A percentile compares a stretch with the other conserved stretches of the same genome.
Conservation (phyloP, 2,329 filamentous ascomycete genomes). For the Trichophaea hybrida region DNA sequence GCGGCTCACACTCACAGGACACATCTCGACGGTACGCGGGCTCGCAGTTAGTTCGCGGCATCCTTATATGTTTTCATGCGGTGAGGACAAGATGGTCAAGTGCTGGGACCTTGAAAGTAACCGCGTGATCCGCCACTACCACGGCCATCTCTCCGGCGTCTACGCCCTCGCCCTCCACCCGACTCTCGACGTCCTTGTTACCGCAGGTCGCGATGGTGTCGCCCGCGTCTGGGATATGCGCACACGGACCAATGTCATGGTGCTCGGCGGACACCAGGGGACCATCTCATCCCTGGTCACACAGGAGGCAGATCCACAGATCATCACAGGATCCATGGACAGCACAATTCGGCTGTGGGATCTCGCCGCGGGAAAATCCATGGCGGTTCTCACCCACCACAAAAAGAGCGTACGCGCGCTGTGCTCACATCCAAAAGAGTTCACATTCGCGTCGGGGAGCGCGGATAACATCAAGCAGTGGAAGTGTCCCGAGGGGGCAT, state of each 20-base stretch:
- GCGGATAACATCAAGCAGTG: slow-evolving; percentile 96
- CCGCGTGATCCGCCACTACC: slow-evolving; percentile 95
- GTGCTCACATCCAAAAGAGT: slow-evolving; percentile 75
- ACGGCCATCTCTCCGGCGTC: slow-evolving; percentile 89
- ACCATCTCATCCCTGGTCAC: slow-evolving; percentile 83
- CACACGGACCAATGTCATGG: slow-evolving; percentile 87
- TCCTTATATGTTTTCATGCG: slow-evolving; percentile 94
- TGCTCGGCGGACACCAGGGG: slow-evolving; percentile 75
- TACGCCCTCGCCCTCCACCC: slow-evolving; percentile 90
- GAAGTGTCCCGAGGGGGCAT: slow-evolving; percentile 94
- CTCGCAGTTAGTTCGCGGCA: slow-evolving; percentile 85
- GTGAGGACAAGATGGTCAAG: slow-evolving; percentile 99
- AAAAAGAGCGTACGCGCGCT: slow-evolving; percentile 90
- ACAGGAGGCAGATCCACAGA: slow-evolving; percentile 90
- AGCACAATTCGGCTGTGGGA: slow-evolving; percentile 89
- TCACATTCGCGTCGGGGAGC: slow-evolving; percentile 87
- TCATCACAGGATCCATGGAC: slow-evolving; percentile 87
- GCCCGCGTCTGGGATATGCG: slow-evolving; percentile 98
- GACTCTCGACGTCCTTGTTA: slow-evolving; percentile 85
- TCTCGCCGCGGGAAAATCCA: slow-evolving; percentile 85
- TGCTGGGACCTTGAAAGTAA: slow-evolving; percentile 99
- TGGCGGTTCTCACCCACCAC: slow-evolving; percentile 92
- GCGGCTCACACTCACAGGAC: slow-evolving; percentile 74
- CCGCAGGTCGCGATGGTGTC: slow-evolving; percentile 85
- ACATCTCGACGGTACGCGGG: slow-evolving; percentile 85